phyloP scores from a whole-genome alignment of 805 yeast genomes.

The Brettanomyces nanus region DNA sequence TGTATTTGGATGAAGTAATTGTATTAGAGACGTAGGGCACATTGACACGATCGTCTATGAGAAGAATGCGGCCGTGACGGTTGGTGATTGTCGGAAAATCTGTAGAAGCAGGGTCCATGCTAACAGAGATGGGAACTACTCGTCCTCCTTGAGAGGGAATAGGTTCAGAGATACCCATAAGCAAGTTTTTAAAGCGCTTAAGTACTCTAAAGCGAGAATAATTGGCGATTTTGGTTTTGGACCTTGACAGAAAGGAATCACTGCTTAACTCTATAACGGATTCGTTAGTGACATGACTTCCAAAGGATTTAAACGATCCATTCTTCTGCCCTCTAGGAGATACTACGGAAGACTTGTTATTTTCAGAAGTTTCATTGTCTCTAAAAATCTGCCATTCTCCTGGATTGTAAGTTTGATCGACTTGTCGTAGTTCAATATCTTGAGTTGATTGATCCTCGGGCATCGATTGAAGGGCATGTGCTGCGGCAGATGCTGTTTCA shows the following conservation, averaged over 20 bases:
- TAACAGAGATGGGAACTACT: slow-evolving; percentile 55
- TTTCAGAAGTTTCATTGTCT: slow-evolving; percentile 7
- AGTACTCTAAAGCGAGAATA: slow-evolving; percentile 17
- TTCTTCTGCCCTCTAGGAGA: neutral
- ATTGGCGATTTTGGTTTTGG: slow-evolving; percentile 19
- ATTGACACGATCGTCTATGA: slow-evolving; percentile 64
- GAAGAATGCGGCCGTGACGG: slow-evolving; percentile 21
- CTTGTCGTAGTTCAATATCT: slow-evolving; percentile 27
- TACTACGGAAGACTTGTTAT: slow-evolving; percentile 6
- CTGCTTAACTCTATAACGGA: slow-evolving; percentile 19
- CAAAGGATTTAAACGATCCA: neutral
- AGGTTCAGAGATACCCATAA: slow-evolving; percentile 38
- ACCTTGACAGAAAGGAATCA: neutral
- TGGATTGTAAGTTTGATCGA: slow-evolving; percentile 23
- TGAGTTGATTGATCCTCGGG: slow-evolving; percentile 10
- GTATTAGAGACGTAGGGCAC: slow-evolving; percentile 56
- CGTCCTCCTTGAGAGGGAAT: slow-evolving; percentile 65
- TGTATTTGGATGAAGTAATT: slow-evolving; percentile 83
- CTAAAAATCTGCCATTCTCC: slow-evolving; percentile 17
- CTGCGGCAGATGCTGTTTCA: slow-evolving; percentile 1
- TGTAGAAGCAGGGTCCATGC: slow-evolving; percentile 24
- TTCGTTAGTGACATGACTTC: slow-evolving; percentile 10
- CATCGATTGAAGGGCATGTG: slow-evolving; percentile 7
- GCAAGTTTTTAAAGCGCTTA: neutral
- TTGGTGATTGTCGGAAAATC: slow-evolving; percentile 22